phyloP scores from a whole-genome alignment of 2,329 filamentous ascomycete species.

The Lasiodiplodia theobromae region DNA sequence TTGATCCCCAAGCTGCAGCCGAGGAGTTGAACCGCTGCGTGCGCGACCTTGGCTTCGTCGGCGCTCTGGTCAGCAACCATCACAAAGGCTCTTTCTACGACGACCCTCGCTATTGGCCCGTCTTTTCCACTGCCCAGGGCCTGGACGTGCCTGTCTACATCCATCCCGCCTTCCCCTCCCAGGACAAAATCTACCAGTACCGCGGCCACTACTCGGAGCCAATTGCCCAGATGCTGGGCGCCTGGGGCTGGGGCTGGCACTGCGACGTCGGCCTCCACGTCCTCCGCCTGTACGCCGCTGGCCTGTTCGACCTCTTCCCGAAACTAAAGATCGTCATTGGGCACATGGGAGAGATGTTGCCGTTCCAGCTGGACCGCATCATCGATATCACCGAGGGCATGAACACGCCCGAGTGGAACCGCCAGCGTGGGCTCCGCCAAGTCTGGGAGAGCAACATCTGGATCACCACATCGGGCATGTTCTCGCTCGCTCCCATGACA shows the following conservation, averaged over 20 bases:
- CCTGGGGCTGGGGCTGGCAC: constrained; percentile 62
- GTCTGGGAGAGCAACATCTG: constrained; percentile 54
- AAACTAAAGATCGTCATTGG: constrained; percentile 53
- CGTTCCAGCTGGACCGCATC: constrained; percentile 51
- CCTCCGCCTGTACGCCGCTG: constrained; percentile 52
- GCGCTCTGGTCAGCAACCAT: constrained; percentile 59
- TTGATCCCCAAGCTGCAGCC: constrained; percentile 42
- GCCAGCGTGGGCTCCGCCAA: constrained; percentile 39
- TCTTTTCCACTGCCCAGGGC: constrained; percentile 42
- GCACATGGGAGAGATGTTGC: constrained; percentile 54
- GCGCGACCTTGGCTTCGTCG: constrained; percentile 62
- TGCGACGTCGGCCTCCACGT: constrained; percentile 55
- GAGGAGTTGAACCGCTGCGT: constrained; percentile 41
- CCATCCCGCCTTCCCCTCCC: constrained; percentile 43
- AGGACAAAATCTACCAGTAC: constrained; percentile 32
- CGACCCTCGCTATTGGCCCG: constrained; percentile 40
- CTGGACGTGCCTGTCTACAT: constrained; percentile 46
- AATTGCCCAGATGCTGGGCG: constrained; percentile 43
- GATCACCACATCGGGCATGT: constrained; percentile 53
- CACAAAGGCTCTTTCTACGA: constrained; percentile 44
- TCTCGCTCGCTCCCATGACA: constrained; percentile 56
- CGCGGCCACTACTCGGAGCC: constrained; percentile 43
- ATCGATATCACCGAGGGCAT: constrained; percentile 54
- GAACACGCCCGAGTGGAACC: constrained; percentile 41
- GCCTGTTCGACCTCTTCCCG: constrained; percentile 53